Conservation (phyloP, 176 grass and related monocot species). For the Saccharum spontaneum region DNA sequence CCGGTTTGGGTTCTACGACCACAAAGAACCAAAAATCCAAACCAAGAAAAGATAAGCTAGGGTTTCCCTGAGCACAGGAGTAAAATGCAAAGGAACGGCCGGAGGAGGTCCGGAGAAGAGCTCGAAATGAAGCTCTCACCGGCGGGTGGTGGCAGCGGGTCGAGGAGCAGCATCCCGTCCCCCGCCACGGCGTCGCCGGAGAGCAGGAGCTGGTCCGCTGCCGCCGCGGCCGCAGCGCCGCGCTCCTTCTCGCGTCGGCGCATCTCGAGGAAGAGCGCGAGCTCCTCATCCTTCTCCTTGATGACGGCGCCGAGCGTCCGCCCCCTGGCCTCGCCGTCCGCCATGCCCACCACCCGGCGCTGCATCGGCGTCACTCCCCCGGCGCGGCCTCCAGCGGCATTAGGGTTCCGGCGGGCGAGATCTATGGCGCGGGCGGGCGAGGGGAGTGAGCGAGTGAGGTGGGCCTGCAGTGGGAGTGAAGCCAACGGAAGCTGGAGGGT, state of each 20-base stretch:
- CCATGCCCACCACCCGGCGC: conserved; percentile 46
- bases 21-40: neutral
- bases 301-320: conserved; percentile 82
- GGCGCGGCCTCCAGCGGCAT: neutral
- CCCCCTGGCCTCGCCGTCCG: conserved; percentile 47
- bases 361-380: conserved; percentile 30
- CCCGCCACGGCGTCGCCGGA: neutral
- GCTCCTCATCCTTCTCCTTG: conserved; percentile 96
- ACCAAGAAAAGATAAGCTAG: conserved; percentile 2
- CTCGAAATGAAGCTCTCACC: conserved; percentile 26
- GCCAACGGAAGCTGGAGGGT: conserved; percentile 41
- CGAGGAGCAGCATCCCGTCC: conserved; percentile 27
- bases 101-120: neutral
- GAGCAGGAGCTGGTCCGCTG: conserved; percentile 16
- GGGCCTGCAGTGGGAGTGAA: conserved; percentile 50
- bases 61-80: conserved; percentile 15
- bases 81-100: neutral
- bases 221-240: neutral
- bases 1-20: conserved; percentile 46
- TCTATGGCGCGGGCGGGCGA: conserved; percentile 18
- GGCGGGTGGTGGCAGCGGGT: conserved; percentile 19
- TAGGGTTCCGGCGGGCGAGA: conserved; percentile 34
- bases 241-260: conserved; percentile 86
- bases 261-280: conserved; percentile 99
- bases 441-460: neutral